phyloP scores from a whole-genome alignment of 2,329 filamentous ascomycete genomes.

The Colletotrichum godetiae region DNA sequence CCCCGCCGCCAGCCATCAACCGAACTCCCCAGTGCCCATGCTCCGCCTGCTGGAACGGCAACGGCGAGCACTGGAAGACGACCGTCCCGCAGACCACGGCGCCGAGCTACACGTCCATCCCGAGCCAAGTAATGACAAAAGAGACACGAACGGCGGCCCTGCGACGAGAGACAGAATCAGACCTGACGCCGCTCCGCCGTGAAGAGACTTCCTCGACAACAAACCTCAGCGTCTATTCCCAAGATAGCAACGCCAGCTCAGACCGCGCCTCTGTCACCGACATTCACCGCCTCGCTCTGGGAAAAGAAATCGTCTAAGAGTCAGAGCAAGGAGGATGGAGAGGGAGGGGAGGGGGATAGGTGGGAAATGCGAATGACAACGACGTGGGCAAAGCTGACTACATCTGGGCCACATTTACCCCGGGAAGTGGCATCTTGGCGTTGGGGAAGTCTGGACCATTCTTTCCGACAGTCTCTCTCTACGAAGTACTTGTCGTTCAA shows the following conservation, averaged over 20 bases:
- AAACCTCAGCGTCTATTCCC: slow-evolving; percentile 21
- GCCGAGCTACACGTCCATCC: not conserved
- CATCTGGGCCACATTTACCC: slow-evolving; percentile 16
- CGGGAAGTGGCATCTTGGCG: slow-evolving; percentile 20
- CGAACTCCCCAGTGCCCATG: slow-evolving; percentile 49
- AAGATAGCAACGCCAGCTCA: slow-evolving; percentile 23
- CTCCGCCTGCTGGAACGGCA: slow-evolving; percentile 44
- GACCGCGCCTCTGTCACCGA: slow-evolving; percentile 19
- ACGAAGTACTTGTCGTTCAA: not conserved
- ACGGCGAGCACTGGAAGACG: slow-evolving; percentile 35
- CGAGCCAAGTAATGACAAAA: not conserved
- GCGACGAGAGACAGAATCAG: slow-evolving; percentile 27
- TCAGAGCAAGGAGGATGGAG: not conserved
- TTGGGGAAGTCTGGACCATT: slow-evolving; percentile 5
- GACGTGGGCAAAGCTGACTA: not conserved
- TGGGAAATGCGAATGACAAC: not conserved
- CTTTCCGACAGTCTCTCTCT: not conserved
- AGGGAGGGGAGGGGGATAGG: slow-evolving; percentile 5
- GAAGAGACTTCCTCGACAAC: slow-evolving; percentile 23
- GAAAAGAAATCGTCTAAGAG: slow-evolving; percentile 27
- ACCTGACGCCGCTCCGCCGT: slow-evolving; percentile 25
- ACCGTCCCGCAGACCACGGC: slow-evolving; percentile 1
- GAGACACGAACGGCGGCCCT: slow-evolving; percentile 8
- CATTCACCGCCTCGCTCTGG: slow-evolving; percentile 21
- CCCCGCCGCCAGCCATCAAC: slow-evolving; percentile 51